Conservation (phyloP, 75 land plant species). For the Cunninghamia lanceolata region DNA sequence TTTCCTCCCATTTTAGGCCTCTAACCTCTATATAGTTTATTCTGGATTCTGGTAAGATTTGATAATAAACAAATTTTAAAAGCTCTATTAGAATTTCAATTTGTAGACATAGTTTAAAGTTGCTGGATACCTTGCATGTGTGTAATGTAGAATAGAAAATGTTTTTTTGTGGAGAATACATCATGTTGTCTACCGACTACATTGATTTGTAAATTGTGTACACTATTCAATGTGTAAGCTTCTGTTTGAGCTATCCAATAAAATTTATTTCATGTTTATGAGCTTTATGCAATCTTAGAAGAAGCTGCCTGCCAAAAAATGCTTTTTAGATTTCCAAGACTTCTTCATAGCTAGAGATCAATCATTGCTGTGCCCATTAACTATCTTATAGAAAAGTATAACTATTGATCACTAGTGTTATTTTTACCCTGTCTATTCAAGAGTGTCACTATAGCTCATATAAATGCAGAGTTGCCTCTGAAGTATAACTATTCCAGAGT, state of each 20-base stretch:
- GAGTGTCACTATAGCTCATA: not conserved
- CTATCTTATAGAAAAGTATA: not conserved
- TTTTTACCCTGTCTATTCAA: not conserved
- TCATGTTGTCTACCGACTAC: not conserved
- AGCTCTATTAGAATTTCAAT: not conserved
- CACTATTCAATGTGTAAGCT: not conserved
- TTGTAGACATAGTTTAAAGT: not conserved
- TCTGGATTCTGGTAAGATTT: not conserved
- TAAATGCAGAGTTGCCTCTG: not conserved
- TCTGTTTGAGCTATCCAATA: not conserved
- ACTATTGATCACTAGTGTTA: not conserved
- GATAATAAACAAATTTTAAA: not conserved
- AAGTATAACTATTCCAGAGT: not conserved
- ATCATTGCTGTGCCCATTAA: not conserved
- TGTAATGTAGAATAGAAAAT: not conserved
- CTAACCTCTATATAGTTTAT: not conserved
- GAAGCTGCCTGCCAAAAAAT: not conserved
- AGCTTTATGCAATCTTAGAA: not conserved
- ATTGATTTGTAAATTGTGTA: not conserved
- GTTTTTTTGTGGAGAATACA: not conserved
- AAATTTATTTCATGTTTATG: not conserved
- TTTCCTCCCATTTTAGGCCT: not conserved
- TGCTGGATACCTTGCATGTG: not conserved
- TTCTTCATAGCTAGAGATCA: not conserved
- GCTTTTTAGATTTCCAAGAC: not conserved